Evolutionary conservation across 2,329 filamentous ascomycete genomes (phyloP).

Genomic region (Orbilia ellipsospora): DNA sequence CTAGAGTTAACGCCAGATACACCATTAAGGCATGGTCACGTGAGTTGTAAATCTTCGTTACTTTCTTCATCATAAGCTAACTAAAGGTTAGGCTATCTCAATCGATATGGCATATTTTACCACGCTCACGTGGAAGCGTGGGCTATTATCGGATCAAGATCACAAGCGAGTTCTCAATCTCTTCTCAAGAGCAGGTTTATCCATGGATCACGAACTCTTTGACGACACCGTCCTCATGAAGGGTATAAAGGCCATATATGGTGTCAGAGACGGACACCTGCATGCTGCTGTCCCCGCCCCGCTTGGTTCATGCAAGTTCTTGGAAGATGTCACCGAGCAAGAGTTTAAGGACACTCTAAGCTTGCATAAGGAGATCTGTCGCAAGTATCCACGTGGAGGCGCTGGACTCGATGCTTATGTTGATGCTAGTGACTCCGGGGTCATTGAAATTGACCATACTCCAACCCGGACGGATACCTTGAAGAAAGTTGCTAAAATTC

Average conservation of each 20-base stretch:
- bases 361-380: slow-evolving; percentile 73
- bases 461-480: neutral
- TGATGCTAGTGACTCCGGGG: slow-evolving; percentile 75
- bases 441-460: slow-evolving; percentile 65
- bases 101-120: slow-evolving; percentile 82
- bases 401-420: slow-evolving; percentile 76
- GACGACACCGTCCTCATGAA: slow-evolving; percentile 73
- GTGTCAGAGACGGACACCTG: slow-evolving; percentile 75
- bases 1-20: slow-evolving; percentile 77
- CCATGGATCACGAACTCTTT: slow-evolving; percentile 77
- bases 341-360: slow-evolving; percentile 72
- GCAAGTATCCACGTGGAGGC: slow-evolving; percentile 72
- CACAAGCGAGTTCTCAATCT: slow-evolving; percentile 73
- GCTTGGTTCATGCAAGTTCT: slow-evolving; percentile 73
- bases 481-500: slow-evolving; percentile 11
- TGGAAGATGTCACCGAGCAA: slow-evolving; percentile 73
- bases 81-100: slow-evolving; percentile 68
- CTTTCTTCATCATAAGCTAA: slow-evolving; percentile 1
- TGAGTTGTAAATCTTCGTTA: neutral
- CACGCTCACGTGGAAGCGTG: slow-evolving; percentile 73
- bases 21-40: slow-evolving; percentile 76
- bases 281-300: slow-evolving; percentile 76
- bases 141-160: slow-evolving; percentile 71
- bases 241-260: slow-evolving; percentile 75
- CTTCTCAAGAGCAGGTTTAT: slow-evolving; percentile 76